A percentile compares a stretch with the other conserved stretches of the same genome.
Evolutionary conservation across 257 asterid genomes (phyloP).

Genomic region (Nicotiana paniculata): DNA sequence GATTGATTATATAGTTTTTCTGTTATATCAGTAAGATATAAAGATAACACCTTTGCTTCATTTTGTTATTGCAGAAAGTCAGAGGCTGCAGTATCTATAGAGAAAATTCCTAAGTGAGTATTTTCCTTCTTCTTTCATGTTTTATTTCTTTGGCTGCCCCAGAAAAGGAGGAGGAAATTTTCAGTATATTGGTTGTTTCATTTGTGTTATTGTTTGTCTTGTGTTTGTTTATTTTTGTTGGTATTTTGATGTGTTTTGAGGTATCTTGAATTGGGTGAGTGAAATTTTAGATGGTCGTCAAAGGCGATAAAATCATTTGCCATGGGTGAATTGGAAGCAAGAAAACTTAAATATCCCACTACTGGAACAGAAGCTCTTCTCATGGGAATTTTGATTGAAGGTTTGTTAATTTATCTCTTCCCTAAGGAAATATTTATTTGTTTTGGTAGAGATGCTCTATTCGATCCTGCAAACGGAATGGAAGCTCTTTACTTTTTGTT

Average conservation of each 20-base stretch:
- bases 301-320: slow-evolving; percentile 65
- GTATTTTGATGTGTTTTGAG: slow-evolving; percentile 17
- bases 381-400: slow-evolving; percentile 64
- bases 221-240: slow-evolving; percentile 18
- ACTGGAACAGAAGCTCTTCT: slow-evolving; percentile 68
- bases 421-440: background rate
- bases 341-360: slow-evolving; percentile 45
- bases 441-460: background rate
- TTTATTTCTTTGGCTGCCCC: background rate
- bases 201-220: background rate
- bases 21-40: background rate
- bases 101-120: slow-evolving; percentile 56
- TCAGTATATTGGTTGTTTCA: slow-evolving; percentile 15
- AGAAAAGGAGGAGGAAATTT: background rate
- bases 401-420: slow-evolving; percentile 24
- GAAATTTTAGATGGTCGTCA: slow-evolving; percentile 60
- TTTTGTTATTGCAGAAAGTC: slow-evolving; percentile 38
- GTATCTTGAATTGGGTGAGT: slow-evolving; percentile 23
- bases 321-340: slow-evolving; percentile 68
- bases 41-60: background rate
- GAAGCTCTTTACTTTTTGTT: background rate
- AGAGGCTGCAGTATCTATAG: slow-evolving; percentile 32
- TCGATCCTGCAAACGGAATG: background rate
- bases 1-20: background rate
- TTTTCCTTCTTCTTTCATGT: background rate